Evolutionary conservation across 768 basidiomycete genomes (phyloP), one percentile per base, ranked within the genome.

Genomic region (Boletus vinaceobasis): DNA sequence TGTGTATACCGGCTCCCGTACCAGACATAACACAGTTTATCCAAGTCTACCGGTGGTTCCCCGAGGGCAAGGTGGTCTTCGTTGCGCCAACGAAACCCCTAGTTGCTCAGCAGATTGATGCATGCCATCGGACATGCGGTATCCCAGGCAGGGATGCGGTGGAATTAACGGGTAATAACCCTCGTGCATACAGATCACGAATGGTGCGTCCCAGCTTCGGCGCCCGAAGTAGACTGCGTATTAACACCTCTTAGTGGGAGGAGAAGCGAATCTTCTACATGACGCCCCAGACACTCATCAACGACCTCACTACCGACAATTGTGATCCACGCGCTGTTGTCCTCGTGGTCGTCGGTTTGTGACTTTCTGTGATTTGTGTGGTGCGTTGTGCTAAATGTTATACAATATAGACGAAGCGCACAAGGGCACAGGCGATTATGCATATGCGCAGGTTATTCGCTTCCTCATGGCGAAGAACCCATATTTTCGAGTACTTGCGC

Each of bases 81-180:
- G 85, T 98, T 43, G 96, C 96, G 0, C 96, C 96, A 2, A 94
- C 97, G 3, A 96, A 95, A 65, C 97, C 97, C 5, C 80, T 99
- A 7, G 97, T 99, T 26, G 84, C 91, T 5, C 97, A 99, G 66
- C 97, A 99, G 65, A 84, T 98, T 37, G 84, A 88, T 48, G 95
- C 97, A 2, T 98, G 92, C 66, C 97, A 97, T 63, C 79, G 86
- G 66, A 86, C 86, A 5, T 98, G 95, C 61, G 97, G 97, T 7
- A 98, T 98, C 48, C 91, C 94, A 17, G 89, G 90, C 6, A 77
- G 74, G 48, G 90, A 95, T 65, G 90, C 93, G 0, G 78, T 84
- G 9, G 94, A 97, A 64, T 73, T 99, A 61, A 98, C 93, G 0
- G 96, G 96, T 3, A 77, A 87, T 26, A 86, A 84, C 29, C 64